Base-by-base conservation (phyloP, 495 filamentous ascomycete genomes). In the Penicillium robsamsonii region DNA sequence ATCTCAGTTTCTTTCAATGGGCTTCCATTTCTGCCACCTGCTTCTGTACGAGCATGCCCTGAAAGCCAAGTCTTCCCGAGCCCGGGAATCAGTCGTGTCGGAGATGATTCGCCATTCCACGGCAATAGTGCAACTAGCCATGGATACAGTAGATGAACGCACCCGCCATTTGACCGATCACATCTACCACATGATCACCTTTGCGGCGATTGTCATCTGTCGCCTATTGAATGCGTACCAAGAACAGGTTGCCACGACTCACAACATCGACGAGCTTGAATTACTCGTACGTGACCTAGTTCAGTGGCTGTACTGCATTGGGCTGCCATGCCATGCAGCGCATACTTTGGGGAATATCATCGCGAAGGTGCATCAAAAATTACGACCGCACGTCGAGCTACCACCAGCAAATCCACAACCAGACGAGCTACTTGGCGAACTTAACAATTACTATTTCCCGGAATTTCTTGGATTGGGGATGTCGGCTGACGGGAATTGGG, bases 151-250 rank as follows among this genome's bases (percentile, higher is more conserved):
- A 1, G 76, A 79, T 37, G 71, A 76, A 13, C 71, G 74, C 0
- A 79, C 74, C 1, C 69, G 71, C 13, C 75, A 79, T 56, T 56
- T 79, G 13, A 77, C 63, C 33, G 75, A 79, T 51, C 76, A 77
- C 17, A 75, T 77, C n/a, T 79, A 79, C 55, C 75, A 79, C 58
- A 77, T 78, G 66, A 74, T 78, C 31, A 75, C 74, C 9, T 79
- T 78, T 37, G 73, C 75, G 2, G 74, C 75, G 6, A 70, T 79
- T 18, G 66, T 70, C 4, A 64, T 78, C 2, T 78, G 74, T 27
- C 68, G 75, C 29, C 49, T 79, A 5, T 47, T 76, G 2, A 68
- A 65, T 44, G 68, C 13, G 41, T 74, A 76, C 47, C 75, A 76
- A 49, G 49, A 58, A 5, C 67, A 77, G 20, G 50, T 76, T 0